phyloP scores from a whole-genome alignment of 257 asterid species.

The Primulina eburnea region DNA sequence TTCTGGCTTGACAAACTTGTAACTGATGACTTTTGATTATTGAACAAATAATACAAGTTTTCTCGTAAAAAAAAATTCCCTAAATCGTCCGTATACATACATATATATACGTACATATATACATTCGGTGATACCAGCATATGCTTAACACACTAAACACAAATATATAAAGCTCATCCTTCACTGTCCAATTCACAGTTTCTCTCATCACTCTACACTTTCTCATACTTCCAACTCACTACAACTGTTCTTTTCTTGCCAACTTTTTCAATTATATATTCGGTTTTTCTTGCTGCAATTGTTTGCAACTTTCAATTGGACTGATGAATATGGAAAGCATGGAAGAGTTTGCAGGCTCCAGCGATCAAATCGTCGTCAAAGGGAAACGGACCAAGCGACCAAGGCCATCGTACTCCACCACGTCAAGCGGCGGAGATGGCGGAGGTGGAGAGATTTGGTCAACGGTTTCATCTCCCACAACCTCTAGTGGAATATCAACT shows the following conservation, averaged over 20 bases:
- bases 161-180: slow-evolving; percentile 6
- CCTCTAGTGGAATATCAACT: slow-evolving; percentile 43
- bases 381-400: slow-evolving; percentile 63
- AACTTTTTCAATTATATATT: slow-evolving; percentile 1
- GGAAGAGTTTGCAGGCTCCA: slow-evolving; percentile 46
- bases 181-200: slow-evolving; percentile 40
- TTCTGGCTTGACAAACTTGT: too few relatives aligned
- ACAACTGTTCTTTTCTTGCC: slow-evolving; percentile 12
- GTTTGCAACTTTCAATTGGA: neutral
- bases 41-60: too few relatives aligned
- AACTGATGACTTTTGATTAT: too few relatives aligned
- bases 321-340: slow-evolving; percentile 35
- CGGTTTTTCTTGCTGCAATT: too few relatives aligned
- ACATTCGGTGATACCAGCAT: too few relatives aligned
- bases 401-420: slow-evolving; percentile 52
- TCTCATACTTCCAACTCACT: slow-evolving; percentile 35
- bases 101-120: neutral
- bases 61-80: too few relatives aligned
- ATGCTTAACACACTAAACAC: neutral
- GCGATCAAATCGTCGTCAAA: slow-evolving; percentile 48
- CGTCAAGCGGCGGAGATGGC: slow-evolving; percentile 43
- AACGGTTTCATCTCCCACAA: slow-evolving; percentile 32
- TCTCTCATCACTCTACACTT: slow-evolving; percentile 41
- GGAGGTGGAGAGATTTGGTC: slow-evolving; percentile 32
- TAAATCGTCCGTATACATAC: neutral